These are phyloP conservation scores for Sclerotinia subarctica DNA, from an alignment of 2,329 filamentous ascomycete species.

Conservation along the genomic window DNA sequence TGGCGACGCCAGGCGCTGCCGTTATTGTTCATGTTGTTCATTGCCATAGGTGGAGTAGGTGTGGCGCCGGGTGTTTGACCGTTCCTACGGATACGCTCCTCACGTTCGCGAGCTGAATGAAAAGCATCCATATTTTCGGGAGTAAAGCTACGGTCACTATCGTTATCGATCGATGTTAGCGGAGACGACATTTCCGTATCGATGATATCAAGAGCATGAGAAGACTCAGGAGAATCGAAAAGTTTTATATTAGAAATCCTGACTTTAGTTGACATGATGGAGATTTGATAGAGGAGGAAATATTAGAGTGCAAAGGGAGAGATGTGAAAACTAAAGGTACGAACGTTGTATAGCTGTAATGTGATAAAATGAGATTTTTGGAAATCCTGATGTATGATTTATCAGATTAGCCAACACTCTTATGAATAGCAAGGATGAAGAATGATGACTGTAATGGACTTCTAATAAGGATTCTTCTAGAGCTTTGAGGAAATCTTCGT, in stretches of 20 bases:
- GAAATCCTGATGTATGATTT: background rate
- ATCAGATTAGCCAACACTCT: slow-evolving; percentile 12
- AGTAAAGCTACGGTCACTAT: slow-evolving; percentile 17
- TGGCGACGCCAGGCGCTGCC: background rate
- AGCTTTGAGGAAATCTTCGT: slow-evolving; percentile 14
- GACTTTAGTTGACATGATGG: slow-evolving; percentile 13
- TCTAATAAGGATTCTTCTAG: slow-evolving; percentile 18
- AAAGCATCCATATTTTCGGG: slow-evolving; percentile 26
- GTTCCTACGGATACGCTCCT: slow-evolving; percentile 11
- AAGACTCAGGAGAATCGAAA: slow-evolving; percentile 14
- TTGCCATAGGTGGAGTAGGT: background rate
- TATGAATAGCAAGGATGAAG: slow-evolving; percentile 10
- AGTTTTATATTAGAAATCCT: slow-evolving; percentile 10
- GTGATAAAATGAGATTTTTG: background rate
- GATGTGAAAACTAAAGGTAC: slow-evolving; percentile 19
- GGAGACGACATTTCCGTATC: slow-evolving; percentile 30
- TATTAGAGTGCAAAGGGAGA: background rate
- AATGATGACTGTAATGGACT: slow-evolving; percentile 8
- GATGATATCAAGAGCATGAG: slow-evolving; percentile 20
- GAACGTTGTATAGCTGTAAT: slow-evolving; percentile 19
- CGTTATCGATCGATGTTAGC: slow-evolving; percentile 27
- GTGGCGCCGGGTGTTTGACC: background rate
- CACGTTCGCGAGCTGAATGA: slow-evolving; percentile 17
- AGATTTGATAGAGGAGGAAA: background rate
- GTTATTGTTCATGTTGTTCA: background rate